phyloP scores from a whole-genome alignment of 2,329 filamentous ascomycete species.

The Fusarium sororula region DNA sequence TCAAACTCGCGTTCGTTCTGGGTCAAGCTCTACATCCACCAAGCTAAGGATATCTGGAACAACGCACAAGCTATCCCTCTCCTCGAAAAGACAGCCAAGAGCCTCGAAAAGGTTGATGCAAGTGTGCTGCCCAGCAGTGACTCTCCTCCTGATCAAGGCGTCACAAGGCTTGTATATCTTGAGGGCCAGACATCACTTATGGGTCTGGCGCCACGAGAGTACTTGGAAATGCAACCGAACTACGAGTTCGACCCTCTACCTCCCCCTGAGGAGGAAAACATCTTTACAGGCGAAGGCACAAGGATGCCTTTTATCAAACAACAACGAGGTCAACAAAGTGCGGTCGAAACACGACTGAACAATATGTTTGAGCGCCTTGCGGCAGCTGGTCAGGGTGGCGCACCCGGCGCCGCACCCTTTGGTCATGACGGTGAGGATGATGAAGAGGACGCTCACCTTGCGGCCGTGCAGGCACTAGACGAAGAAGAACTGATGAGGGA shows the following conservation, averaged over 20 bases:
- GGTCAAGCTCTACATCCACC: conserved; percentile 77
- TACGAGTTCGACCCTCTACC: conserved; percentile 86
- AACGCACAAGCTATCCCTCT: conserved; percentile 75
- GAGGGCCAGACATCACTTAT: conserved; percentile 79
- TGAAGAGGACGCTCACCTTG: conserved; percentile 41
- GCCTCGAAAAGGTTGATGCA: conserved; percentile 56
- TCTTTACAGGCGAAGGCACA: conserved; percentile 38
- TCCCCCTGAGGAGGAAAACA: conserved; percentile 65
- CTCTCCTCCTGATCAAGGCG: conserved; percentile 54
- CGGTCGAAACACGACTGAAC: conserved; percentile 43
- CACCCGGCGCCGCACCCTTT: conserved; percentile 1
- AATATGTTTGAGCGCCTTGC: conserved; percentile 39
- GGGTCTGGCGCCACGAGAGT: conserved; percentile 70
- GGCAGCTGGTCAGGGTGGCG: conserved; percentile 15
- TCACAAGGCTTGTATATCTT: conserved; percentile 81
- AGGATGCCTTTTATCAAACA: conserved; percentile 27
- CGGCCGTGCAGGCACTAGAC: conserved; percentile 33
- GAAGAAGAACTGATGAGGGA: conserved; percentile 48
- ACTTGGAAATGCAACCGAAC: conserved; percentile 72
- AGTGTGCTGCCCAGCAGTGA: conserved; percentile 51
- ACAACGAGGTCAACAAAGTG: conserved; percentile 9
- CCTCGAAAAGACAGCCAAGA: conserved; percentile 74
- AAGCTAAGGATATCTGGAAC: conserved; percentile 87
- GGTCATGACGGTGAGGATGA: conserved; percentile 35
- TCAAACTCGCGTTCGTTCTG: conserved; percentile 71